These are phyloP conservation scores for Tulasnella sp. DNA, from an alignment of 768 basidiomycete genomes.

Conservation along the genomic window DNA sequence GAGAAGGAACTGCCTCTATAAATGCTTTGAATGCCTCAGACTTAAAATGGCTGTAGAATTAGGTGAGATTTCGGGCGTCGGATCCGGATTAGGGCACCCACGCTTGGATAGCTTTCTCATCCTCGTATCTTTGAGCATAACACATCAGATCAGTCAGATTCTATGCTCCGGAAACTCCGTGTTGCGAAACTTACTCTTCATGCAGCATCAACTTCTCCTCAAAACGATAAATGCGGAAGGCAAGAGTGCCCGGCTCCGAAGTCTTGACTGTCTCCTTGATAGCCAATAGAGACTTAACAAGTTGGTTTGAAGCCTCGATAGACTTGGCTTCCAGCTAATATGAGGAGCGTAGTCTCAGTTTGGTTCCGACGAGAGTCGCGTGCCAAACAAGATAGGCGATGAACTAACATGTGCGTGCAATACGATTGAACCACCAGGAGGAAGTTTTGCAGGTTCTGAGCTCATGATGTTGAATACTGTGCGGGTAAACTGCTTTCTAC, in stretches of 20 bases:
- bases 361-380: no score
- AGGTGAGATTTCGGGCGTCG: neutral
- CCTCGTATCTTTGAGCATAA: neutral
- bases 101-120: neutral
- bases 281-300: neutral
- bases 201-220: neutral
- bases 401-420: neutral
- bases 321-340: neutral
- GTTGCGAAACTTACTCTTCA: neutral
- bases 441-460: neutral
- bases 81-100: neutral
- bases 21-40: neutral
- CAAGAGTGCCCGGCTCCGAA: neutral
- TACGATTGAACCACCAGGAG: neutral
- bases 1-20: neutral
- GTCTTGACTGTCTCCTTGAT: neutral
- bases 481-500: neutral
- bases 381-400: neutral
- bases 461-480: neutral
- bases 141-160: no score
- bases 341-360: no score
- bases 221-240: neutral
- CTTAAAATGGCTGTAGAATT: neutral
- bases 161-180: neutral
- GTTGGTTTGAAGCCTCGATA: neutral